phyloP scores from a whole-genome alignment of 2,329 filamentous ascomycete species.

The Aspergillus fructus region DNA sequence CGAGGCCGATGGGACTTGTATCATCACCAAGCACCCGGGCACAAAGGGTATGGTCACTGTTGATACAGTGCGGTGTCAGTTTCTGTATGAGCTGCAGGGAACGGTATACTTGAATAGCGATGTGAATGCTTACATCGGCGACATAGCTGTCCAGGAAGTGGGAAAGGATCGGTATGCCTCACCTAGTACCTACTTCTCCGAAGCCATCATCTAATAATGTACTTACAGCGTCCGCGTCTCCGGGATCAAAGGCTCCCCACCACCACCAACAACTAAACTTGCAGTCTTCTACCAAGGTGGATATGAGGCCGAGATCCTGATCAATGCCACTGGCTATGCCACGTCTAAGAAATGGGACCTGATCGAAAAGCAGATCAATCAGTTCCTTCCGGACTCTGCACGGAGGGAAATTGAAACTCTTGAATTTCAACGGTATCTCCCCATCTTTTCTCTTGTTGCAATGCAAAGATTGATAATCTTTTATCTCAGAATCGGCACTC shows the following conservation, averaged over 20 bases:
- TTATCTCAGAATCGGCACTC: constrained; percentile 32
- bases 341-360: constrained; percentile 52
- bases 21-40: constrained; percentile 51
- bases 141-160: constrained; percentile 38
- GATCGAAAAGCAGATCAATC: constrained; percentile 49
- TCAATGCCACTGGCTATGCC: constrained; percentile 51
- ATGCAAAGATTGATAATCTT: not conserved
- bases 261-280: constrained; percentile 53
- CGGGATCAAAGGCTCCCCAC: constrained; percentile 44
- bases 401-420: constrained; percentile 48
- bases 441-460: not conserved
- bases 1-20: constrained; percentile 43
- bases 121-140: constrained; percentile 44
- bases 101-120: constrained; percentile 50
- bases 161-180: constrained; percentile 29
- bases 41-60: constrained; percentile 44
- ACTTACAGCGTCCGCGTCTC: constrained; percentile 41
- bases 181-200: not conserved
- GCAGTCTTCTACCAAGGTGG: constrained; percentile 53
- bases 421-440: constrained; percentile 50
- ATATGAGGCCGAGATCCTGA: constrained; percentile 46
- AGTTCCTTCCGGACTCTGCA: constrained; percentile 42
- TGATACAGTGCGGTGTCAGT: constrained; percentile 47
- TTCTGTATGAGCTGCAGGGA: constrained; percentile 52
- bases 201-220: not conserved